A percentile compares a stretch with the other conserved stretches of the same genome.
Evolutionary conservation across 2,329 filamentous ascomycete genomes (phyloP).

Genomic region (Aspergillus thermomutatus): DNA sequence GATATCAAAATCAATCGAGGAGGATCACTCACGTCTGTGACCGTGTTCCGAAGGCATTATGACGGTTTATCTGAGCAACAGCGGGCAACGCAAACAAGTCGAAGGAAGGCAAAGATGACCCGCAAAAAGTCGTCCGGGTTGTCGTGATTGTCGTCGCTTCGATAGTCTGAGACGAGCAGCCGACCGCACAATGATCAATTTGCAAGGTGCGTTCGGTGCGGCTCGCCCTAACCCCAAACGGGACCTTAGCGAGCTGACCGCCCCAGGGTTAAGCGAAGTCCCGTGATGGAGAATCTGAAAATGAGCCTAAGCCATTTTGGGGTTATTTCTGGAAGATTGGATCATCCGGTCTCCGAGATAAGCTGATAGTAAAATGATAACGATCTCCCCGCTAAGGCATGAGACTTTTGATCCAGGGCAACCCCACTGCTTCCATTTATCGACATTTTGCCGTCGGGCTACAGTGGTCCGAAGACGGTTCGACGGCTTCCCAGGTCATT

Average conservation of each 20-base stretch:
- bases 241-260: constrained; percentile 34
- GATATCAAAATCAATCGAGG: constrained; percentile 14
- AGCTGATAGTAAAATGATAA: background rate
- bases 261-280: constrained; percentile 34
- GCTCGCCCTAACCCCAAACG: constrained; percentile 34
- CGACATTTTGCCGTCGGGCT: constrained; percentile 23
- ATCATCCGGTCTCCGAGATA: constrained; percentile 13
- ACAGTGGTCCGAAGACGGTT: constrained; percentile 28
- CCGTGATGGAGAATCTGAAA: constrained; percentile 23
- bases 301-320: constrained; percentile 14
- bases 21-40: constrained; percentile 73
- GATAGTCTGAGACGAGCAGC: constrained; percentile 24
- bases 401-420: constrained; percentile 1
- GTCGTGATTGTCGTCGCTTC: constrained; percentile 43
- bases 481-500: background rate
- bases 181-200: constrained; percentile 36
- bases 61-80: constrained; percentile 49
- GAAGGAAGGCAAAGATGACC: constrained; percentile 40
- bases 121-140: constrained; percentile 41
- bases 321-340: constrained; percentile 2
- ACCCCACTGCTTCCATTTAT: constrained; percentile 15
- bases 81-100: constrained; percentile 41
- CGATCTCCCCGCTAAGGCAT: background rate
- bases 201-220: constrained; percentile 35
- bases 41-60: constrained; percentile 86